These are phyloP conservation scores for Lentinula sp. DNA, from an alignment of 768 basidiomycete species.

Conservation along the genomic window DNA sequence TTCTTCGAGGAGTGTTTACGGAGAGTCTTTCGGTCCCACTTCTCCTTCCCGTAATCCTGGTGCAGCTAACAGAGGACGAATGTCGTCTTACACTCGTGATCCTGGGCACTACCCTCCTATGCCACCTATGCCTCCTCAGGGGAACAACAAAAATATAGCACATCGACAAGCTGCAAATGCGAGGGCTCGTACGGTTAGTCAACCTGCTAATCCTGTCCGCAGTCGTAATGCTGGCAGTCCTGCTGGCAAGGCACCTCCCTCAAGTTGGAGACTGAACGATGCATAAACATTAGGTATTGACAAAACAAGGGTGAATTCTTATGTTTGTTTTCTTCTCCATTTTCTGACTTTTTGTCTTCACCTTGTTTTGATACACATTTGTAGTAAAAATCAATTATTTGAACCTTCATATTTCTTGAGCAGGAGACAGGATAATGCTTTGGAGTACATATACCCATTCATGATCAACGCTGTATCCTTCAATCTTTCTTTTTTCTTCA, in stretches of 20 bases:
- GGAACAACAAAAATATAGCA: background rate
- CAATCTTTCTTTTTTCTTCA: background rate
- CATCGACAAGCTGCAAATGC: constrained; percentile 4
- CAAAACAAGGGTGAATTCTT: background rate
- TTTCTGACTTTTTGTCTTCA: background rate
- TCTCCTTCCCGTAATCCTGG: constrained; percentile 1
- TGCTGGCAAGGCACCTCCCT: constrained; percentile 42
- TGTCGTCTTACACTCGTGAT: constrained; percentile 20
- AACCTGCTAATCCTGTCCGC: constrained; percentile 31
- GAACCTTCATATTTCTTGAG: background rate
- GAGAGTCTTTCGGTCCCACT: constrained; percentile 51
- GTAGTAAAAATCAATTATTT: background rate
- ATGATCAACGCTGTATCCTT: background rate
- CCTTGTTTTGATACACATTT: background rate
- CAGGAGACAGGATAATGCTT: background rate
- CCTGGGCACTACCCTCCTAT: constrained; percentile 39
- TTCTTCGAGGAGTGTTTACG: constrained; percentile 64
- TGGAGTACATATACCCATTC: background rate
- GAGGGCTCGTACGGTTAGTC: constrained; percentile 32
- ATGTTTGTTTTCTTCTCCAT: background rate
- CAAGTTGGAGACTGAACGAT: constrained; percentile 48
- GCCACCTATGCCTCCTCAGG: constrained; percentile 26
- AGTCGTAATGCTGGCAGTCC: constrained; percentile 13
- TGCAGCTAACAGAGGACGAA: constrained; percentile 7
- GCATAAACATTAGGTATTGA: background rate